Percentiles rank a stretch among this genome's conserved stretches.
Evolutionary conservation across 257 asterid species (phyloP).

Genomic region (Solanum megistacrolobum): DNA sequence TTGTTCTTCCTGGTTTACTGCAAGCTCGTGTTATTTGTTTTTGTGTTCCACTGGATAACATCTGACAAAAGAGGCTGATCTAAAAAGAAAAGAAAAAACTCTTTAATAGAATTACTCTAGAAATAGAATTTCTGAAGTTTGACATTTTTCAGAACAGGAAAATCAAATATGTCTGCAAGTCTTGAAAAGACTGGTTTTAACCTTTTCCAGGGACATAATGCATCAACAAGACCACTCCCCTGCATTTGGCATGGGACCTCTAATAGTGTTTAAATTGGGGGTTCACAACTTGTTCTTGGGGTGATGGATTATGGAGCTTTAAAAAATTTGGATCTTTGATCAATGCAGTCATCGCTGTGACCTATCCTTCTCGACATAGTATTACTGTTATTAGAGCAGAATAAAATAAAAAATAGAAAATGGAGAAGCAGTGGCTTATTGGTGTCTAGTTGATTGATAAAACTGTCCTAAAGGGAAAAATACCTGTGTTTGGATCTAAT

Average conservation of each 20-base stretch:
- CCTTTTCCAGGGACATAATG: background rate
- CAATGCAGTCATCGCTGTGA: background rate
- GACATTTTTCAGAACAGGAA: background rate
- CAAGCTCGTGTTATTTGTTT: background rate
- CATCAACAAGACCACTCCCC: background rate
- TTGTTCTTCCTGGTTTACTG: background rate
- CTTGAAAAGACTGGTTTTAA: background rate
- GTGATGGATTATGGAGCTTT: background rate
- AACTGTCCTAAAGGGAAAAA: background rate
- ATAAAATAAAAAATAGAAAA: background rate
- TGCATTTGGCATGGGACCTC: background rate
- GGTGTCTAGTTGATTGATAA: background rate
- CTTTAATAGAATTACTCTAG: background rate
- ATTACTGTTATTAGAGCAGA: background rate
- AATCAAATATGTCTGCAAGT: background rate
- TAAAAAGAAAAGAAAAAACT: background rate
- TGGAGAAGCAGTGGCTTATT: background rate
- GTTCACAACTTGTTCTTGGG: background rate
- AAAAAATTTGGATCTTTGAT: background rate
- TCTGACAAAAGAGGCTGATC: background rate
- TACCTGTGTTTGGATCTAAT: background rate
- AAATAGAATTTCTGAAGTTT: background rate
- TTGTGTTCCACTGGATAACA: background rate
- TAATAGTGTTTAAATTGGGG: background rate
- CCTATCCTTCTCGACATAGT: background rate